Conservation (phyloP, 2,329 filamentous ascomycete species). For the Sclerotinia trifoliorum region DNA sequence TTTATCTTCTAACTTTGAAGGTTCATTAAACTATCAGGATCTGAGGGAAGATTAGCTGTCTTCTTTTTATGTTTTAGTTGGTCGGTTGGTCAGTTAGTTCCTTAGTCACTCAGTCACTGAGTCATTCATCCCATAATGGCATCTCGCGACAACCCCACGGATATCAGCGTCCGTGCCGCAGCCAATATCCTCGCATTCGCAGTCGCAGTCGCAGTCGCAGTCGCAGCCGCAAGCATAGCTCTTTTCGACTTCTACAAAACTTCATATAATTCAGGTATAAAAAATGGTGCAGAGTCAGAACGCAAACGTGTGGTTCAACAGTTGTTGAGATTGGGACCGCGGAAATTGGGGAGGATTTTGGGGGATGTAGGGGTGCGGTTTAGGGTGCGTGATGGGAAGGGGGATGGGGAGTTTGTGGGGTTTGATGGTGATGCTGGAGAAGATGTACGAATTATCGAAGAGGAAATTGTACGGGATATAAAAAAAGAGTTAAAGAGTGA, state of each 20-base stretch:
- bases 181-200: not conserved
- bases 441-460: not conserved
- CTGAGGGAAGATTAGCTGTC: too few species aligned
- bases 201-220: not conserved
- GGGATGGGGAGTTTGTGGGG: not conserved
- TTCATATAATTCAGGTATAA: too few species aligned
- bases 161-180: not conserved
- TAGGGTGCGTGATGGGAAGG: not conserved
- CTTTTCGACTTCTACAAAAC: not conserved
- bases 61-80: too few species aligned
- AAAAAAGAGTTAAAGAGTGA: not conserved
- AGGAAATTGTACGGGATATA: not conserved
- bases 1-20: too few species aligned
- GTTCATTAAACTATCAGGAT: too few species aligned
- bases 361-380: not conserved
- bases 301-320: not conserved
- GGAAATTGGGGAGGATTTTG: not conserved
- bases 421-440: not conserved
- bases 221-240: rapidly evolving
- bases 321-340: not conserved
- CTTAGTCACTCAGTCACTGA: not conserved
- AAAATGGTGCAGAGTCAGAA: not conserved
- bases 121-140: not conserved
- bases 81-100: too few species aligned
- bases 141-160: not conserved